These are phyloP conservation scores for Marasmius fiardii DNA, from an alignment of 1,284 basidiomycete species.

Conservation along the genomic window DNA sequence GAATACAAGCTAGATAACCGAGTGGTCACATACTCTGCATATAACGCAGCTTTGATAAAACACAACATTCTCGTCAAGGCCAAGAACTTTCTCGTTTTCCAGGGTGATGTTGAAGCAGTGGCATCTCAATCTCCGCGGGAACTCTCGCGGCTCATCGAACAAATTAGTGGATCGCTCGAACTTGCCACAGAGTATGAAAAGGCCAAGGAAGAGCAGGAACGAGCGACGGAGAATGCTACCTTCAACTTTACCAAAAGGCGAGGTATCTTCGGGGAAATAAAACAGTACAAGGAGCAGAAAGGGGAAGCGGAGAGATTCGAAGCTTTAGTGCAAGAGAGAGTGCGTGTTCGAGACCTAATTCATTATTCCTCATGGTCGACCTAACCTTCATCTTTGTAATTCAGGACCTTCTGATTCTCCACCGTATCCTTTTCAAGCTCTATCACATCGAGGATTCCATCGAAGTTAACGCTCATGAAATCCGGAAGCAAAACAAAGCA, in stretches of 20 bases:
- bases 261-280: constrained; percentile 93
- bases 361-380: constrained; percentile 9
- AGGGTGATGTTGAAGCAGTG: constrained; percentile 98
- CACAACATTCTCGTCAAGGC: constrained; percentile 99
- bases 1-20: constrained; percentile 85
- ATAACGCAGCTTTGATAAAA: constrained; percentile 80
- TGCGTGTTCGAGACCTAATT: constrained; percentile 30
- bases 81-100: constrained; percentile 99
- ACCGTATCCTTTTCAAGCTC: constrained; percentile 85
- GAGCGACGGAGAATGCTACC: constrained; percentile 90
- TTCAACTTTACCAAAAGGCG: constrained; percentile 93
- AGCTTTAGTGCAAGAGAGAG: constrained; percentile 68
- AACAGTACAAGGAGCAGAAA: constrained; percentile 97
- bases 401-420: constrained; percentile 80
- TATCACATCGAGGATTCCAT: constrained; percentile 88
- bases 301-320: constrained; percentile 91
- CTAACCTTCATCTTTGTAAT: neutral
- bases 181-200: constrained; percentile 87
- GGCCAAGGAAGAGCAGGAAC: constrained; percentile 83
- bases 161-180: constrained; percentile 93
- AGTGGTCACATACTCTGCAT: constrained; percentile 78
- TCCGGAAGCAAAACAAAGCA: constrained; percentile 70
- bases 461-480: constrained; percentile 64
- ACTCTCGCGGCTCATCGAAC: constrained; percentile 89
- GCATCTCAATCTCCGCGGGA: constrained; percentile 94